Base-by-base conservation (phyloP, 768 basidiomycete species). In the Boletellus ananas region DNA sequence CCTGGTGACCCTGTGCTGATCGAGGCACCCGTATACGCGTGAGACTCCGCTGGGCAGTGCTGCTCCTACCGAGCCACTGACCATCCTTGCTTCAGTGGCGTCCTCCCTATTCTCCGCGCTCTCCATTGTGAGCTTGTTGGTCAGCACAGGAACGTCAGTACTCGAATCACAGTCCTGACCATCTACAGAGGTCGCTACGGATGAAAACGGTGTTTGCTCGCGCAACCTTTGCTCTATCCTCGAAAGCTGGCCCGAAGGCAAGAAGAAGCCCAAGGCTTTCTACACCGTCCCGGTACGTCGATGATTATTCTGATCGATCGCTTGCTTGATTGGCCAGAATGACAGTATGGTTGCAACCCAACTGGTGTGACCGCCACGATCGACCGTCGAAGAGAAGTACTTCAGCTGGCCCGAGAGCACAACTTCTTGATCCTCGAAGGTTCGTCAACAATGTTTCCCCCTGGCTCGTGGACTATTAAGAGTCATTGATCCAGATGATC, bases 381-480 rank as follows among this genome's bases (percentile, higher is more conserved):
- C 35, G 79, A 83, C 48, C 79, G 93, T 43, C 79, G 86, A 34
- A 74, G 80, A 66, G 81, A 85, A 64, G 80, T 91, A 7, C 77
- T 95, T 21, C 70, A 75, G 52, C 74, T 95, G 14, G 84, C 87
- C 13, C 75, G 78, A 50, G 77, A 87, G 59, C 77, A 91, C 64
- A 76, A 87, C 60, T 80, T 95, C 56, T 65, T 95, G 47, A 87
- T 96, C 60, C 71, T 95, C 42, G 93, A 95, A 79, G 91, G 91
- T 83, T 56, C 18, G 65, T 43, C 12, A 14, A 7, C 10, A 44
- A 29, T 18, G 11, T 21, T 20, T 38, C 31, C 40, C 34, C 12
- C 10, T 33, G 13, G 13, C 18, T 13, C 33, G 11, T 41, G 37
- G 18, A 43, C 17, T 34, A 31, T 49, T 36, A 34, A 25, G 12